Evolutionary conservation across 2,329 filamentous ascomycete genomes (phyloP).

Genomic region (Didymosphaeria variabile): DNA sequence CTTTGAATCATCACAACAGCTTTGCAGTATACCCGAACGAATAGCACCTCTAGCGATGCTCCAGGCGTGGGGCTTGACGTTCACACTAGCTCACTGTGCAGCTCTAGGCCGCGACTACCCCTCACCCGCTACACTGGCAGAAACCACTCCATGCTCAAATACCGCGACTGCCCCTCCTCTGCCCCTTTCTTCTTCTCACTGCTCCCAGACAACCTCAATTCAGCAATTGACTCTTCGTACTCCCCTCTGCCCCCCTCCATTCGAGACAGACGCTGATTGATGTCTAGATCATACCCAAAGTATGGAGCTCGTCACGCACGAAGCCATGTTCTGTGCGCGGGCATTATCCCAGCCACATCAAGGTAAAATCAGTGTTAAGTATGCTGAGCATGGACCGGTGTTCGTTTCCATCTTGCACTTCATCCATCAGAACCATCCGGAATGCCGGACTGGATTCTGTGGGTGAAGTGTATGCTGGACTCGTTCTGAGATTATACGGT

Average conservation of each 20-base stretch:
- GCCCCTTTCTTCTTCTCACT: not conserved
- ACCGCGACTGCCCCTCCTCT: slow-evolving; percentile 5
- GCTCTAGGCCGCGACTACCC: slow-evolving; percentile 3
- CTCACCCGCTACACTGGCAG: not conserved
- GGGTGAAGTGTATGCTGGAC: slow-evolving; percentile 28
- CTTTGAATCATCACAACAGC: not conserved
- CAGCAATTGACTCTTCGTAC: slow-evolving; percentile 32
- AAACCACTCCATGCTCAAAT: not conserved
- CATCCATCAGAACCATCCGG: slow-evolving; percentile 13
- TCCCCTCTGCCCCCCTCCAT: slow-evolving; percentile 16
- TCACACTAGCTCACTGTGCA: slow-evolving; percentile 2
- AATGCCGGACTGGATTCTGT: not conserved
- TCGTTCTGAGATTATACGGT: slow-evolving; percentile 90
- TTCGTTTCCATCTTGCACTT: slow-evolving; percentile 38
- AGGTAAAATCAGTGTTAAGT: slow-evolving; percentile 51
- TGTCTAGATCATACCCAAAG: slow-evolving; percentile 27
- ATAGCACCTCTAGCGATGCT: not conserved
- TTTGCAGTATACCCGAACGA: not conserved
- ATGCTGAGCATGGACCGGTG: slow-evolving; percentile 55
- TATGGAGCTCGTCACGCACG: slow-evolving; percentile 41
- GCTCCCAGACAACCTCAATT: not conserved
- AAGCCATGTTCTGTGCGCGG: slow-evolving; percentile 42
- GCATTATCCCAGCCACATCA: slow-evolving; percentile 47
- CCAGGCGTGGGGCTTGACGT: slow-evolving; percentile 6
- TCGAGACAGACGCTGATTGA: slow-evolving; percentile 31